phyloP scores from a whole-genome alignment of 352 stramenopile genomes.

The Globisporangium paroecandrum region DNA sequence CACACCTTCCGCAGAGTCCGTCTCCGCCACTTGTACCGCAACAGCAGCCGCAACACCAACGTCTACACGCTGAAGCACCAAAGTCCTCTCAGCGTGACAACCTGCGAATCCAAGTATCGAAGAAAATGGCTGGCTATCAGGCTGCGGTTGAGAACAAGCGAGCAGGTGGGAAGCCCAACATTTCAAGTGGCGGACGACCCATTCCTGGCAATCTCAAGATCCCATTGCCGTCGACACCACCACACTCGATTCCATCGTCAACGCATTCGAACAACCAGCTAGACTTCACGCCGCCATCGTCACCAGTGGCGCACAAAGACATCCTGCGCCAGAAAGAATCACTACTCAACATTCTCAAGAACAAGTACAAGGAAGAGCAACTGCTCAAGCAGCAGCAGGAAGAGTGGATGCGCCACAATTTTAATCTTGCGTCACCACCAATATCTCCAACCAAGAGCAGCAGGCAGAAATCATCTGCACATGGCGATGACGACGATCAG shows the following conservation, averaged over 20 bases:
- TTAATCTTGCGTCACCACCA: constrained; percentile 25
- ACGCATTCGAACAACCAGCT: constrained; percentile 10
- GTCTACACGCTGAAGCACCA: neutral
- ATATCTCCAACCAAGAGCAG: constrained; percentile 29
- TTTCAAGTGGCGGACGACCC: neutral
- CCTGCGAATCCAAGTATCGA: constrained; percentile 74
- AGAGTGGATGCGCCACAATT: constrained; percentile 59
- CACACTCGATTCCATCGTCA: neutral
- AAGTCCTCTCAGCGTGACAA: constrained; percentile 37
- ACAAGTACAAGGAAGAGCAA: constrained; percentile 61
- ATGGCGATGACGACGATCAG: neutral
- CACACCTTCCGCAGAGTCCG: constrained; percentile 15
- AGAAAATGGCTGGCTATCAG: constrained; percentile 57
- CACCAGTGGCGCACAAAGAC: constrained; percentile 57
- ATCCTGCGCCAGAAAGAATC: constrained; percentile 59
- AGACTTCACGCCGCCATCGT: constrained; percentile 51
- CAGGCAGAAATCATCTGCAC: neutral
- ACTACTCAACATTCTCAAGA: constrained; percentile 56
- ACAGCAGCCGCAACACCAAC: constrained; percentile 8
- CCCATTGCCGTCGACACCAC: constrained; percentile 6
- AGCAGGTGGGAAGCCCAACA: neutral
- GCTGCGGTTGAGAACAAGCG: constrained; percentile 2
- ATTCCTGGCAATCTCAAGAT: constrained; percentile 12
- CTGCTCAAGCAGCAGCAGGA: constrained; percentile 71
- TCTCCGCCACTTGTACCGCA: constrained; percentile 6